Conservation (phyloP, 495 filamentous ascomycete genomes). For the Talaromyces wortmannii region DNA sequence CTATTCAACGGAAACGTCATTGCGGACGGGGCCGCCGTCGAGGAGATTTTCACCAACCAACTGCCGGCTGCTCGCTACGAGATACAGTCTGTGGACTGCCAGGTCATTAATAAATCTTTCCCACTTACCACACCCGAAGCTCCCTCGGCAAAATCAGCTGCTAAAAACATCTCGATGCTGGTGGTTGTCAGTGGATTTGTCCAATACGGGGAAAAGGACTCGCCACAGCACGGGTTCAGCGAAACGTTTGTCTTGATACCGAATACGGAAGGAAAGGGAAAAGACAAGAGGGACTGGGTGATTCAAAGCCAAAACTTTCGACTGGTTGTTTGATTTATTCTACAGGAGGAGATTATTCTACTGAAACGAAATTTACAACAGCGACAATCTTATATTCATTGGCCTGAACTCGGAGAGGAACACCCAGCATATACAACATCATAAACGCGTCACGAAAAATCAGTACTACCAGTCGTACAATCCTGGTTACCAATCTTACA, state of each 20-base stretch:
- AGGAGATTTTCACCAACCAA: slow-evolving; percentile 52
- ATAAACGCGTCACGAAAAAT: background rate
- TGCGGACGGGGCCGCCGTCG: slow-evolving; percentile 46
- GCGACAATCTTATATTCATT: slow-evolving; percentile 7
- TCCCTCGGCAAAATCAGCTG: slow-evolving; percentile 20
- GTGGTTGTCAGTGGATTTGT: slow-evolving; percentile 63
- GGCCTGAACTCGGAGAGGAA: no score
- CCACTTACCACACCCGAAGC: slow-evolving; percentile 26
- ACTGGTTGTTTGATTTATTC: slow-evolving; percentile 37
- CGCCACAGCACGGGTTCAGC: slow-evolving; percentile 57
- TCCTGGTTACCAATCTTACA: background rate
- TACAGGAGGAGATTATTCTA: slow-evolving; percentile 4
- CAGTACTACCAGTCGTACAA: background rate
- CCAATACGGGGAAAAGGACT: slow-evolving; percentile 51
- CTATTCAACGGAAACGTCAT: slow-evolving; percentile 61
- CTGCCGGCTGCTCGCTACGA: slow-evolving; percentile 59
- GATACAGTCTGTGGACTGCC: slow-evolving; percentile 61
- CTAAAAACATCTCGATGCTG: slow-evolving; percentile 61
- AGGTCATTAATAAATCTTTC: slow-evolving; percentile 65
- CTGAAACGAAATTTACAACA: slow-evolving; percentile 5
- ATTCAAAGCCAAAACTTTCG: slow-evolving; percentile 72
- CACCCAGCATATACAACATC: no score
- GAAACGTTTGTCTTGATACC: slow-evolving; percentile 74
- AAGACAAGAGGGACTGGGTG: slow-evolving; percentile 50
- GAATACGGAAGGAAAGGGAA: slow-evolving; percentile 50